phyloP scores from a whole-genome alignment of 2,329 filamentous ascomycete species.

The Nemania sp. region DNA sequence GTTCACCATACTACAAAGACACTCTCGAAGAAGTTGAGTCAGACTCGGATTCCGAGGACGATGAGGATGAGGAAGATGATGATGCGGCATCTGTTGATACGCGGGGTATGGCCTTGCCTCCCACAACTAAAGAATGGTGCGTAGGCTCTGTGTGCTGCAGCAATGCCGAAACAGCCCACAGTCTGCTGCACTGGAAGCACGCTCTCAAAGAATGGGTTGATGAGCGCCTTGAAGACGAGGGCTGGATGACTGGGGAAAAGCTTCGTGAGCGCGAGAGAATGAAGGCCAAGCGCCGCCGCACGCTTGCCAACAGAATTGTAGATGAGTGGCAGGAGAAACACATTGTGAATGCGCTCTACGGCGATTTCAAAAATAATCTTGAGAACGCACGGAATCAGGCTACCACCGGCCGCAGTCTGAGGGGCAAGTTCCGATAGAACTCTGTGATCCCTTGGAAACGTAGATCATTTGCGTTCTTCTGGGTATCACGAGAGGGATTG shows the following conservation, averaged over 20 bases:
- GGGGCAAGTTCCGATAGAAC: conserved; percentile 16
- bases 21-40: conserved; percentile 67
- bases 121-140: conserved; percentile 45
- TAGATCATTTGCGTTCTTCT: background rate
- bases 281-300: conserved; percentile 61
- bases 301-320: conserved; percentile 65
- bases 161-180: conserved; percentile 69
- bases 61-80: conserved; percentile 39
- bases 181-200: conserved; percentile 74
- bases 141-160: conserved; percentile 48
- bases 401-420: conserved; percentile 33
- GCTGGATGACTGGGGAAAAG: conserved; percentile 59
- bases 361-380: conserved; percentile 66
- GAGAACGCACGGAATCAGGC: conserved; percentile 57
- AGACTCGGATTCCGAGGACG: conserved; percentile 41
- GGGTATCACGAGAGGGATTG: background rate
- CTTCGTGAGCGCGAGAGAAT: conserved; percentile 64
- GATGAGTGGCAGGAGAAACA: conserved; percentile 64
- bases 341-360: conserved; percentile 64
- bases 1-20: conserved; percentile 66
- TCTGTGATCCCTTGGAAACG: too few relatives aligned
- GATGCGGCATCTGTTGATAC: conserved; percentile 44
- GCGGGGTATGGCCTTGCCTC: conserved; percentile 43
- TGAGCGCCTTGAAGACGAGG: conserved; percentile 60
- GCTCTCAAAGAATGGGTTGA: conserved; percentile 74